Evolutionary conservation across 1,284 basidiomycete genomes (phyloP).

Genomic region (Naganishia sp.): DNA sequence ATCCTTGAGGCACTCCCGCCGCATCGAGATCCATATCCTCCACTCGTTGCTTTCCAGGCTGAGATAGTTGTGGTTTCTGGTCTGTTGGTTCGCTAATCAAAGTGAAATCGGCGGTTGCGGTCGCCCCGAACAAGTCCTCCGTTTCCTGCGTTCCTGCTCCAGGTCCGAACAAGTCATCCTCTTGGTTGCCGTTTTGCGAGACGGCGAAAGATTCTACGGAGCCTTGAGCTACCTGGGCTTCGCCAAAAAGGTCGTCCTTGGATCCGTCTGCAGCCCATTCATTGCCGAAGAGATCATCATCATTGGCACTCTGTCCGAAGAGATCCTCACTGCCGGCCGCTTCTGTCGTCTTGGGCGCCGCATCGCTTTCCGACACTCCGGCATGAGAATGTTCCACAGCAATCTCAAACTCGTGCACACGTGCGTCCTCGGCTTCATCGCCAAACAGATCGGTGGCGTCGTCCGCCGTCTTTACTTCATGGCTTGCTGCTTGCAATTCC

Average conservation of each 20-base stretch:
- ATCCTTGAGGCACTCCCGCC: constrained; percentile 32
- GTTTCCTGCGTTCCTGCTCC: not conserved
- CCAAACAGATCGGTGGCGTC: constrained; percentile 8
- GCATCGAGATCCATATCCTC: constrained; percentile 32
- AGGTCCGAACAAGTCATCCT: constrained; percentile 1
- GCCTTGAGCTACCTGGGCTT: not conserved
- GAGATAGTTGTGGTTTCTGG: not conserved
- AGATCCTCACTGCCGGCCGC: constrained; percentile 3
- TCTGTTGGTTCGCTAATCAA: not conserved
- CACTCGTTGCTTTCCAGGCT: constrained; percentile 13
- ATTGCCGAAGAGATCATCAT: constrained; percentile 24
- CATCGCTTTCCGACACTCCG: not conserved
- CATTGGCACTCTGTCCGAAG: constrained; percentile 12
- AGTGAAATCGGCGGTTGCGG: not conserved
- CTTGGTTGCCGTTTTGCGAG: not conserved
- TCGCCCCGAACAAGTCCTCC: constrained; percentile 10
- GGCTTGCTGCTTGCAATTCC: not conserved
- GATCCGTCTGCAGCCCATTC: not conserved
- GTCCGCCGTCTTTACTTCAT: not conserved
- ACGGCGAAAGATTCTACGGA: no score
- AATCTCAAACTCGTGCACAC: constrained; percentile 19
- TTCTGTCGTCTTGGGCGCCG: not conserved
- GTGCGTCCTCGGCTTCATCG: not conserved
- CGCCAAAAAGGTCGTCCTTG: constrained; percentile 16
- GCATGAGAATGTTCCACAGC: constrained; percentile 13